Conservation (phyloP, 441 rosid genomes). For the Gossypium gossypioides region DNA sequence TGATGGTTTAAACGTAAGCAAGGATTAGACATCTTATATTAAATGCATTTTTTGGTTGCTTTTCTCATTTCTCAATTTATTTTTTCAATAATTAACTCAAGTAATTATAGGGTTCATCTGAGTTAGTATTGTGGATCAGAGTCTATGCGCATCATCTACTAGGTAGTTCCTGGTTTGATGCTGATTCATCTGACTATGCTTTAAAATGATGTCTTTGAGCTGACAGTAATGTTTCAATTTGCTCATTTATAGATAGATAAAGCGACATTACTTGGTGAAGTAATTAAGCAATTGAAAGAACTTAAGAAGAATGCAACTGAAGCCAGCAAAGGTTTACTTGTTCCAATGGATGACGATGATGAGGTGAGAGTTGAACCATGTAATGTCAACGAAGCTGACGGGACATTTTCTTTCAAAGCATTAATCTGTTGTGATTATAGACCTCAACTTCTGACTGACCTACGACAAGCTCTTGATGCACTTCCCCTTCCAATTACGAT, state of each 20-base stretch:
- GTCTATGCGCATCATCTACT: not conserved
- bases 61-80: not conserved
- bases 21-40: slow-evolving; percentile 15
- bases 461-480: slow-evolving; percentile 37
- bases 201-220: not conserved
- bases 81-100: not conserved
- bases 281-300: slow-evolving; percentile 42
- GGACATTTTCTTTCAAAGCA: slow-evolving; percentile 35
- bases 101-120: slow-evolving; percentile 4
- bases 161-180: not conserved
- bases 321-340: slow-evolving; percentile 35
- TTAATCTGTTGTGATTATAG: slow-evolving; percentile 48
- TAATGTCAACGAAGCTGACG: slow-evolving; percentile 15
- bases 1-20: slow-evolving; percentile 12
- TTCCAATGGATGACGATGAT: slow-evolving; percentile 52
- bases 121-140: not conserved
- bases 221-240: not conserved
- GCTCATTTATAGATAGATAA: slow-evolving; percentile 48
- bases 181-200: too few relatives aligned
- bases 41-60: not conserved
- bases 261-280: slow-evolving; percentile 62
- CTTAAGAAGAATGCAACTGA: slow-evolving; percentile 41
- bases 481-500: slow-evolving; percentile 30
- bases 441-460: slow-evolving; percentile 42
- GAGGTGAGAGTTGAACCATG: slow-evolving; percentile 45